These are phyloP conservation scores for Medicago lupulina DNA, from an alignment of 306 rosid species.

Conservation along the genomic window DNA sequence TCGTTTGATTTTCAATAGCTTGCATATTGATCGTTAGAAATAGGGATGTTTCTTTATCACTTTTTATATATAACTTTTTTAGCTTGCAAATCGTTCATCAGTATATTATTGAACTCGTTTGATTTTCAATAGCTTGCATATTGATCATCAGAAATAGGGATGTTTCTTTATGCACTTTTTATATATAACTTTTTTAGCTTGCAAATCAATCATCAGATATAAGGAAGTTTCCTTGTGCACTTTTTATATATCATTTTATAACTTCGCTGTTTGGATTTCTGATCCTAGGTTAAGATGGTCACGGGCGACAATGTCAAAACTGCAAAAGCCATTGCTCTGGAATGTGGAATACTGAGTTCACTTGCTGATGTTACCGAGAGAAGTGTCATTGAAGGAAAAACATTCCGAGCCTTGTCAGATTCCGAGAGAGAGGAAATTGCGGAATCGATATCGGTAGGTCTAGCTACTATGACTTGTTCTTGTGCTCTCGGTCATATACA, in stretches of 20 bases:
- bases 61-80: no score
- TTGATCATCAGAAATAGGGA: no score
- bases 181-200: not conserved
- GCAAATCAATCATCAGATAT: constrained; percentile 12
- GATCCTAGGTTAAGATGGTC: constrained; percentile 85
- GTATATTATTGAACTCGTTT: no score
- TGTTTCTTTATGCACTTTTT: no score
- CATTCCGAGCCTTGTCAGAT: constrained; percentile 74
- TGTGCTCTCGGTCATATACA: constrained; percentile 44
- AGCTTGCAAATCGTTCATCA: no score
- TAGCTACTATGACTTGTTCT: constrained; percentile 51
- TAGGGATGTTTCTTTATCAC: no score
- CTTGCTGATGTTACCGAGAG: constrained; percentile 67
- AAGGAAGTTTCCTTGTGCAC: not conserved
- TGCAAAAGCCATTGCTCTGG: constrained; percentile 92
- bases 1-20: no score
- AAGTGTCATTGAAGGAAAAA: constrained; percentile 84
- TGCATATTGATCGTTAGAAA: no score
- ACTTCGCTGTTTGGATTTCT: constrained; percentile 12
- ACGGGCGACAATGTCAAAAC: constrained; percentile 96
- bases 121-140: no score
- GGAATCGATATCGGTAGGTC: constrained; percentile 65
- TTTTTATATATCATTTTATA: not conserved
- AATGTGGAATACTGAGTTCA: constrained; percentile 84
- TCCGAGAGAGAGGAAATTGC: constrained; percentile 63